Percentiles rank a stretch among this genome's conserved stretches.
These are phyloP conservation scores for Petunia hybrid DNA, from an alignment of 305 asterid genomes.

Conservation along the genomic window DNA sequence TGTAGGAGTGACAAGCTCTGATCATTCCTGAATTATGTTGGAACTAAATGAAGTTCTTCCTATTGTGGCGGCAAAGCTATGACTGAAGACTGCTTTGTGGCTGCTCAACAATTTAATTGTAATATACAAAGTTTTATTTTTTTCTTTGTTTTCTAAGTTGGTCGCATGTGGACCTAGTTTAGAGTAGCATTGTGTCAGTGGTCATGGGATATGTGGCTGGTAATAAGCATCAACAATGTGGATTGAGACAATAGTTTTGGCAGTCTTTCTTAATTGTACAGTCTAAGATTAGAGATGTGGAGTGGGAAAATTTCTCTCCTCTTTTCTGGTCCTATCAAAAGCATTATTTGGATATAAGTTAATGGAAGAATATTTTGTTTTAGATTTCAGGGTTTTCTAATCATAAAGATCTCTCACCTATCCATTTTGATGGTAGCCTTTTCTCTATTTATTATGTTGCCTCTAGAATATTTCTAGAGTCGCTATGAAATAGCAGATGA, in stretches of 20 bases:
- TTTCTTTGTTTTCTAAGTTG: not conserved
- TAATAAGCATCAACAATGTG: constrained; percentile 25
- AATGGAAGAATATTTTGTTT: not conserved
- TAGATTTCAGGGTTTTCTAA: not conserved
- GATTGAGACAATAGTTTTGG: constrained; percentile 12
- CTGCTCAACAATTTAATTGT: constrained; percentile 18
- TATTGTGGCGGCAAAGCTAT: constrained; percentile 29
- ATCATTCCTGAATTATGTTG: constrained; percentile 21
- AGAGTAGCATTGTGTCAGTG: constrained; percentile 29
- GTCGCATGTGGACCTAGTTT: constrained; percentile 24
- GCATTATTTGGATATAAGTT: constrained; percentile 14
- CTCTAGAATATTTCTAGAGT: too few relatives aligned
- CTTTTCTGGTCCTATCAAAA: constrained; percentile 1
- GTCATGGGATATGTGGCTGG: constrained; percentile 20
- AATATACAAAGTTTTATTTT: not conserved
- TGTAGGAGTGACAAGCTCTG: not conserved
- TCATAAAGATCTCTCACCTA: not conserved
- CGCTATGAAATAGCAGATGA: too few relatives aligned
- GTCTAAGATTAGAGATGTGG: constrained; percentile 25
- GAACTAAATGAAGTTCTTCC: constrained; percentile 13
- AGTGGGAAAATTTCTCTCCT: not conserved
- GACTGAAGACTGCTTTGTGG: constrained; percentile 26
- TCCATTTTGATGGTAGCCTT: too few relatives aligned
- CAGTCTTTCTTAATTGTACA: constrained; percentile 27
- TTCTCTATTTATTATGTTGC: too few relatives aligned